Conservation (phyloP, 2,329 filamentous ascomycete species). For the Clonostachys solani region DNA sequence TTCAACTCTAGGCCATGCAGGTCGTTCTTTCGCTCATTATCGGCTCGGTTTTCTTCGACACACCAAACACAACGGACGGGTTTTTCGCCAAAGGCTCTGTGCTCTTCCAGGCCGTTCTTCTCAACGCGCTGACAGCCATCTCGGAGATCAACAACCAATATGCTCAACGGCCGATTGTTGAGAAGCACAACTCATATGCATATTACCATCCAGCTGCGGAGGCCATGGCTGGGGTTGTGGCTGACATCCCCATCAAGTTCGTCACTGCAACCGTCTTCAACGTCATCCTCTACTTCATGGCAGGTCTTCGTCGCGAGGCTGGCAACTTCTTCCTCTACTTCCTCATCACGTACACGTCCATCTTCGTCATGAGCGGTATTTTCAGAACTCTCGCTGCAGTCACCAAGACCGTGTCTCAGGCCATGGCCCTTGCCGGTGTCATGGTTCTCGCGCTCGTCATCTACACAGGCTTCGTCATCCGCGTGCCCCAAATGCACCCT, state of each 20-base stretch:
- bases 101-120: slow-evolving; percentile 55
- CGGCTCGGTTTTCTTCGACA: slow-evolving; percentile 55
- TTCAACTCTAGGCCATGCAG: slow-evolving; percentile 43
- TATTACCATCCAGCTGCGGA: slow-evolving; percentile 49
- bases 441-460: slow-evolving; percentile 34
- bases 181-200: slow-evolving; percentile 42
- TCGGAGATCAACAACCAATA: slow-evolving; percentile 46
- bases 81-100: slow-evolving; percentile 52
- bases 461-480: slow-evolving; percentile 40
- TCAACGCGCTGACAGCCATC: slow-evolving; percentile 55
- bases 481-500: slow-evolving; percentile 36
- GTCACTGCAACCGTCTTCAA: slow-evolving; percentile 45
- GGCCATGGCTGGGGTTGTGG: slow-evolving; percentile 47
- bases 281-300: slow-evolving; percentile 22
- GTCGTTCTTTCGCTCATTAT: slow-evolving; percentile 56
- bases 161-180: slow-evolving; percentile 39
- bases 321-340: slow-evolving; percentile 44
- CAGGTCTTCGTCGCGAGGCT: slow-evolving; percentile 2
- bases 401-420: slow-evolving; percentile 18
- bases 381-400: slow-evolving; percentile 2
- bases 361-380: slow-evolving; percentile 53
- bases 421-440: slow-evolving; percentile 18
- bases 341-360: slow-evolving; percentile 68
- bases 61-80: slow-evolving; percentile 40
- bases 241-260: slow-evolving; percentile 57